Evolutionary conservation across 805 yeast genomes (phyloP).

Genomic region (Torulaspora quercuum): DNA sequence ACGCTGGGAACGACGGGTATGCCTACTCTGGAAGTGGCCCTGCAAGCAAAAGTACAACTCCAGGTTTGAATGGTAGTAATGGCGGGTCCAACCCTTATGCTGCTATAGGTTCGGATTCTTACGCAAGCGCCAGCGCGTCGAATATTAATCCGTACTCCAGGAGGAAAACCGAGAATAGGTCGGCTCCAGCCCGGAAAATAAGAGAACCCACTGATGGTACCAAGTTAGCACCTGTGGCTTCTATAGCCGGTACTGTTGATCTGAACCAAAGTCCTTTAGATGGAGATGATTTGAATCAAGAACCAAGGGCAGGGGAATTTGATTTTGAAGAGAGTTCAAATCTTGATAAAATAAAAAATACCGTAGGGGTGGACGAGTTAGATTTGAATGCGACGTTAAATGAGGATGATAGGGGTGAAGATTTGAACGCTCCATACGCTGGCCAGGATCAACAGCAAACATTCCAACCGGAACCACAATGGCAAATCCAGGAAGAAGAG

Average conservation of each 20-base stretch:
- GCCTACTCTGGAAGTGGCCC: constrained; percentile 1
- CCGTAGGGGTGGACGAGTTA: constrained; percentile 32
- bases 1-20: not conserved
- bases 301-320: constrained; percentile 20
- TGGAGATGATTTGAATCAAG: constrained; percentile 10
- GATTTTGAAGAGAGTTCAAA: constrained; percentile 24
- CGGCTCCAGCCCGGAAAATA: constrained; percentile 7
- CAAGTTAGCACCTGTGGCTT: constrained; percentile 3
- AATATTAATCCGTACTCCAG: constrained; percentile 14
- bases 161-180: constrained; percentile 6
- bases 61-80: not conserved
- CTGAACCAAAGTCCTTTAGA: constrained; percentile 13
- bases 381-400: constrained; percentile 30
- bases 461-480: constrained; percentile 29
- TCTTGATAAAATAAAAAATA: constrained; percentile 10
- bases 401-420: constrained; percentile 27
- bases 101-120: constrained; percentile 7
- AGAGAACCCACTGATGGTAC: constrained; percentile 6
- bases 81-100: constrained; percentile 15
- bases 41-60: constrained; percentile 1
- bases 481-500: constrained; percentile 28
- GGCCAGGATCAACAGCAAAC: constrained; percentile 23
- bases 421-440: constrained; percentile 31
- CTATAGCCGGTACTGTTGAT: constrained; percentile 12
- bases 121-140: constrained; percentile 5